Conservation (phyloP, 2,329 filamentous ascomycete genomes). For the Aureobasidium sp. region DNA sequence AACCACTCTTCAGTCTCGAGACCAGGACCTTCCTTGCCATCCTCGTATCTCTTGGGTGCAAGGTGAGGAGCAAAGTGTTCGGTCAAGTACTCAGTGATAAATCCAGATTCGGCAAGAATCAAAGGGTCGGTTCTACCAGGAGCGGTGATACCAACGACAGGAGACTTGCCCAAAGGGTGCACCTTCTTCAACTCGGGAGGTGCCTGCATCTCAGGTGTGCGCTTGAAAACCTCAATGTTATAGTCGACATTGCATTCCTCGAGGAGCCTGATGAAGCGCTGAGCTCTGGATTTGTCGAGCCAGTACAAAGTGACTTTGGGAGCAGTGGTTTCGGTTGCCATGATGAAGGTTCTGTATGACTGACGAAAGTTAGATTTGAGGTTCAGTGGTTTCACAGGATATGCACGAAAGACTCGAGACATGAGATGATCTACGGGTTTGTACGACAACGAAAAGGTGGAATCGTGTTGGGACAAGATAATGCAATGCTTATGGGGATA, state of each 20-base stretch:
- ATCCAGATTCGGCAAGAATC: conserved; percentile 72
- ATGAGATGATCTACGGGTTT: neutral
- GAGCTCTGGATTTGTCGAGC: conserved; percentile 75
- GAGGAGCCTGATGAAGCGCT: conserved; percentile 77
- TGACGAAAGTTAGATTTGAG: neutral
- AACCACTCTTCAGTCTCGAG: conserved; percentile 51
- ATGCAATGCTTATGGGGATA: neutral
- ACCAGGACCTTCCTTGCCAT: conserved; percentile 45
- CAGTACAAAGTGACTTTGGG: conserved; percentile 57
- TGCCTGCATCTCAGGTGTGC: conserved; percentile 56
- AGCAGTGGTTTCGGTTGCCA: conserved; percentile 18
- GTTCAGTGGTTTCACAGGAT: neutral
- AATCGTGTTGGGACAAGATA: neutral
- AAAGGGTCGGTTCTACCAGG: conserved; percentile 39
- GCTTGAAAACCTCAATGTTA: conserved; percentile 71
- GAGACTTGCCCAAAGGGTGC: conserved; percentile 82
- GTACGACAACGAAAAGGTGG: neutral
- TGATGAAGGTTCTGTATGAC: neutral
- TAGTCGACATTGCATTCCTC: conserved; percentile 75
- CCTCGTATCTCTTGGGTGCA: conserved; percentile 43
- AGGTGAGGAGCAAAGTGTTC: conserved; percentile 53
- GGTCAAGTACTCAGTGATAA: conserved; percentile 73
- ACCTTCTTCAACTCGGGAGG: conserved; percentile 67
- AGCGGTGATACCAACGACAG: conserved; percentile 59
- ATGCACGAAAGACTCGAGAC: neutral